phyloP scores from a whole-genome alignment of 1,284 basidiomycete genomes.

The Tylopilus sp. region DNA sequence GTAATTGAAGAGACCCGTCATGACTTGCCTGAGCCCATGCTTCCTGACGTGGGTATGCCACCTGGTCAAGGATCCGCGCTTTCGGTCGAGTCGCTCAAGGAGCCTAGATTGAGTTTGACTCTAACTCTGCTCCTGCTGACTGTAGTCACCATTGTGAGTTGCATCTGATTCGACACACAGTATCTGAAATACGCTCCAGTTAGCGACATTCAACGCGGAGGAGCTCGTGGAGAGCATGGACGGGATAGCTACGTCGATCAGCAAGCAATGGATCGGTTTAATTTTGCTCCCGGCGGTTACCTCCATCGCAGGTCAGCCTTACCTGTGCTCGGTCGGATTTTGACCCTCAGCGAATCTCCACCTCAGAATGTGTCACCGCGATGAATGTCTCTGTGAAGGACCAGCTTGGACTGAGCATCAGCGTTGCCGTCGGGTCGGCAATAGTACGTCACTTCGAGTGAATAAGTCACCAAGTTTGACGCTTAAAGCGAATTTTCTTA shows the following conservation, averaged over 20 bases:
- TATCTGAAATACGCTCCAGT: conserved; percentile 35
- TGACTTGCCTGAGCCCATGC: conserved; percentile 14
- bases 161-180: neutral
- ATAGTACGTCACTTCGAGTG: conserved; percentile 52
- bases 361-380: conserved; percentile 75
- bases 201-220: conserved; percentile 81
- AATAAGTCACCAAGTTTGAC: neutral
- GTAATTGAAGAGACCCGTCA: conserved; percentile 2
- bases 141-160: conserved; percentile 59
- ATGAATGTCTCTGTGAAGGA: conserved; percentile 85
- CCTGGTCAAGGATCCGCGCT: conserved; percentile 17
- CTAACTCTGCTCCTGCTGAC: conserved; percentile 55
- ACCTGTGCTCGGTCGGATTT: neutral
- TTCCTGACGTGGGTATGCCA: conserved; percentile 24
- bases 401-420: conserved; percentile 67
- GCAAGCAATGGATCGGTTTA: conserved; percentile 77
- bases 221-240: conserved; percentile 78
- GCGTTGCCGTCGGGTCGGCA: conserved; percentile 86
- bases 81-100: conserved; percentile 29
- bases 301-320: conserved; percentile 64
- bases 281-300: conserved; percentile 87
- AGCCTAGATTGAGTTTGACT: conserved; percentile 57
- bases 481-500: neutral
- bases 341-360: neutral
- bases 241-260: conserved; percentile 51